phyloP scores from a whole-genome alignment of 345 rosid species.

The Sisymbrium altissimum region DNA sequence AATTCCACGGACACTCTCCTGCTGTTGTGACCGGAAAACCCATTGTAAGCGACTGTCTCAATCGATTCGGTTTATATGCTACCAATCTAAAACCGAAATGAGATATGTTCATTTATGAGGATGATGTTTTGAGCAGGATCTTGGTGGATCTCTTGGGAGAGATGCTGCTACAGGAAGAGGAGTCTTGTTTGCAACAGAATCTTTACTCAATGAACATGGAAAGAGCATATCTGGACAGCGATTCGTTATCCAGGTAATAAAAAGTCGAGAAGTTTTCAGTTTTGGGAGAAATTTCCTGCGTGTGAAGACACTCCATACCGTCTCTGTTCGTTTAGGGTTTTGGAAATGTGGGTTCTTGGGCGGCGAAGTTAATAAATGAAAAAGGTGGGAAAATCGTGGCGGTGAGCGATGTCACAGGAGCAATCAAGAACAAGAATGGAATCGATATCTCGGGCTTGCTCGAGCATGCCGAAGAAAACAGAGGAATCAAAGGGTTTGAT shows the following conservation, averaged over 20 bases:
- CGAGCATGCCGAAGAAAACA: slow-evolving; percentile 56
- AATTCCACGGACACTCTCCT: slow-evolving; percentile 92
- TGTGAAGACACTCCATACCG: not conserved
- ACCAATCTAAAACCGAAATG: not conserved
- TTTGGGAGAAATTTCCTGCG: not conserved
- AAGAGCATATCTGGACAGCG: slow-evolving; percentile 66
- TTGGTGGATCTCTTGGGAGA: slow-evolving; percentile 95
- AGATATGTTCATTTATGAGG: not conserved
- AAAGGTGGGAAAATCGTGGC: slow-evolving; percentile 85
- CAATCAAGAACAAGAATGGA: slow-evolving; percentile 78
- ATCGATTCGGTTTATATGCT: not conserved
- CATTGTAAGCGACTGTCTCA: slow-evolving; percentile 43
- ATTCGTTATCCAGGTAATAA: slow-evolving; percentile 69
- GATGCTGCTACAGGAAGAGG: slow-evolving; percentile 98
- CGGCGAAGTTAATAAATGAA: slow-evolving; percentile 71
- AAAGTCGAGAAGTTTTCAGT: not conserved
- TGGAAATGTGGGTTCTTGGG: slow-evolving; percentile 99
- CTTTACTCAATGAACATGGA: slow-evolving; percentile 78
- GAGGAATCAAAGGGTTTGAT: slow-evolving; percentile 74
- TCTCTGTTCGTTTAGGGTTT: slow-evolving; percentile 56
- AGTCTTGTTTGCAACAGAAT: slow-evolving; percentile 82
- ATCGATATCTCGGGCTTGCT: slow-evolving; percentile 58
- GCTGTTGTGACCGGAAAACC: slow-evolving; percentile 96
- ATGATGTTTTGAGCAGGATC: slow-evolving; percentile 49
- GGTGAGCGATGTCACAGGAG: slow-evolving; percentile 81